Evolutionary conservation across 2,329 filamentous ascomycete genomes (phyloP), one percentile per base, ranked within the genome.

Genomic region (Pseudocercospora macadamiae): DNA sequence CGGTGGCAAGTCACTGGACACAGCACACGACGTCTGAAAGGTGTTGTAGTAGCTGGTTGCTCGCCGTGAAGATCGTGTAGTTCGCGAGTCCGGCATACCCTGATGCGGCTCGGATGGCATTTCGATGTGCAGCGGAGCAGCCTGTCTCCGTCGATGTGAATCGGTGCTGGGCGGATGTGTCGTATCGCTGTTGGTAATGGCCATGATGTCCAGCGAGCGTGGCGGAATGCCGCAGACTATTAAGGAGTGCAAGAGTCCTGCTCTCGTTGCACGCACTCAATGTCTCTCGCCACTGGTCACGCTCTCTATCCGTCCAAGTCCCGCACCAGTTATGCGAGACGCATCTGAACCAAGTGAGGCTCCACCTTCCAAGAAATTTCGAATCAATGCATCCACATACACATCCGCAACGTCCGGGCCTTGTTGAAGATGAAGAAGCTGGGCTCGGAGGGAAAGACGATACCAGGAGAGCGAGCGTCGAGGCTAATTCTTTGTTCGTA

Each of bases 21-120:
- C 64, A 16, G 66, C 54, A 61, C 71, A 73, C 12, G 62, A 56
- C 2, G 71, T 73, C 51, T 73, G 71, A 60, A 74, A 75, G 21
- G 62, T 45, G 54, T 72, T 71, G 67, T 71, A 70, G 56, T 75
- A 67, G 52, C 73, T 74, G 28, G 68, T 72, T 23, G 66, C 61
- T 61, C 68, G 64, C 32, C 65, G 58, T 18, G 62, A 42, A 10
- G 55, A 30, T 30, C 62, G 55, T 34, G 61, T 32, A 23, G 44
- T 47, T 21, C 57, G 57, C 28, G 37, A 34, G 42, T 48, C 57
- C 21, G 44, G 32, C 42, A 42, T 51, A 52, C 48, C 51, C 51
- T 32, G 45, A 47, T 9, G 18, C 19, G 19, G 45, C 45, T 49
- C 47, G 36, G 52, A 10, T 8, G 32, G 39, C 28, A 48, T 48